These are phyloP conservation scores for Salix caprea DNA, from an alignment of 345 rosid species.

Conservation along the genomic window DNA sequence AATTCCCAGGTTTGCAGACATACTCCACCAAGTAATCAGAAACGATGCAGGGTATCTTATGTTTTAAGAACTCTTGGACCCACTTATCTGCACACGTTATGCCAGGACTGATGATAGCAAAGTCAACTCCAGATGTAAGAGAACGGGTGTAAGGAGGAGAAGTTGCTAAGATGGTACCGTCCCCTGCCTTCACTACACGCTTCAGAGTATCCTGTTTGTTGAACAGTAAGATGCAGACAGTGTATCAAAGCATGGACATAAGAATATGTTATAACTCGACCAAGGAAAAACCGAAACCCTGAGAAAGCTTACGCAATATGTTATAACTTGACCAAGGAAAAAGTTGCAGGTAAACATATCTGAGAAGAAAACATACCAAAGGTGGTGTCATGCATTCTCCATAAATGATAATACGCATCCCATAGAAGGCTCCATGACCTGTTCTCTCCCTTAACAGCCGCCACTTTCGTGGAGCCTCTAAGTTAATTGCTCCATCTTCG, in stretches of 20 bases:
- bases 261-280: background rate
- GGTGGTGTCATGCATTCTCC: constrained; percentile 89
- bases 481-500: constrained; percentile 74
- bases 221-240: background rate
- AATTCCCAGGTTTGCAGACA: constrained; percentile 83
- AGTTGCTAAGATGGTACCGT: constrained; percentile 82
- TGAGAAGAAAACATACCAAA: constrained; percentile 52
- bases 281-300: background rate
- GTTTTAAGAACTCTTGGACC: constrained; percentile 79
- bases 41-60: constrained; percentile 77
- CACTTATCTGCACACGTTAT: constrained; percentile 63
- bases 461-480: constrained; percentile 92
- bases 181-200: constrained; percentile 92
- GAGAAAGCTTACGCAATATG: background rate
- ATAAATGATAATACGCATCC: constrained; percentile 66
- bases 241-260: background rate
- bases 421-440: constrained; percentile 89
- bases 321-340: background rate
- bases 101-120: constrained; percentile 75
- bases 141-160: constrained; percentile 91
- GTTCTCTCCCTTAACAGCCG: constrained; percentile 70
- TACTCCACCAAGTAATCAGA: constrained; percentile 92
- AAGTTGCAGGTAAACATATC: background rate
- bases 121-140: constrained; percentile 66
- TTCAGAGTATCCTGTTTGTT: constrained; percentile 80